These are phyloP conservation scores for Anthoceros angustus DNA, from an alignment of 225 moss, liverwort and hornwort genomes.

Conservation along the genomic window DNA sequence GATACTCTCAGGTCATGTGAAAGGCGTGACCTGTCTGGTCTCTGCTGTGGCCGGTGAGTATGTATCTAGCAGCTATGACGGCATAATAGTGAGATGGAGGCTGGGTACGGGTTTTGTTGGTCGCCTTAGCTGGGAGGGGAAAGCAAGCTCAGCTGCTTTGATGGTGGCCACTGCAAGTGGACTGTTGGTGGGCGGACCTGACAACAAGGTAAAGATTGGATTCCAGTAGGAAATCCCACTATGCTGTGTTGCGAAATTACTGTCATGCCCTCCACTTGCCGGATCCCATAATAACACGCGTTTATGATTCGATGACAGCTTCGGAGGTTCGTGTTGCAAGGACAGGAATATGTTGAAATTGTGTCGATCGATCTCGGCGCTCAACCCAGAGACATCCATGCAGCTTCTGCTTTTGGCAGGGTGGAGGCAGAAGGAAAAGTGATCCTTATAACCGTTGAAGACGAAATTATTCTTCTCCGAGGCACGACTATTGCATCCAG, in stretches of 20 bases:
- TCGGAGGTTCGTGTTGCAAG: conserved; percentile 22
- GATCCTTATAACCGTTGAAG: conserved; percentile 46
- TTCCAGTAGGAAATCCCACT: background rate
- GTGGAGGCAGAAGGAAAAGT: conserved; percentile 16
- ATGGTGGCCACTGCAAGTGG: conserved; percentile 35
- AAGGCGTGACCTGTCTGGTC: conserved; percentile 67
- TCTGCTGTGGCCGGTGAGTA: conserved; percentile 35
- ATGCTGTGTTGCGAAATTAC: too few relatives aligned
- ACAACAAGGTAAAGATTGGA: conserved; percentile 44
- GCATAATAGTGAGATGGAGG: conserved; percentile 59
- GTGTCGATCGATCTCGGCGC: conserved; percentile 16
- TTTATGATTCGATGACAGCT: conserved; percentile 10
- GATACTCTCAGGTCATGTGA: conserved; percentile 69
- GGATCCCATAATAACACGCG: background rate
- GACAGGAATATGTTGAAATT: conserved; percentile 14
- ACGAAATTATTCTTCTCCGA: conserved; percentile 50
- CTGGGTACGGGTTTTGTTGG: conserved; percentile 54
- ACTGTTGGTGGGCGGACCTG: conserved; percentile 54
- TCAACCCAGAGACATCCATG: conserved; percentile 51
- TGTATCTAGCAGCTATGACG: conserved; percentile 81
- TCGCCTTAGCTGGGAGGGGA: conserved; percentile 50
- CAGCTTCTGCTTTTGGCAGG: conserved; percentile 12
- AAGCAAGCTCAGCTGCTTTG: conserved; percentile 31
- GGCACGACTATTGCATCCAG: conserved; percentile 36
- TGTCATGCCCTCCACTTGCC: too few relatives aligned